These are phyloP conservation scores for Silene conica DNA, from an alignment of 148 eudicot genomes.

Conservation along the genomic window DNA sequence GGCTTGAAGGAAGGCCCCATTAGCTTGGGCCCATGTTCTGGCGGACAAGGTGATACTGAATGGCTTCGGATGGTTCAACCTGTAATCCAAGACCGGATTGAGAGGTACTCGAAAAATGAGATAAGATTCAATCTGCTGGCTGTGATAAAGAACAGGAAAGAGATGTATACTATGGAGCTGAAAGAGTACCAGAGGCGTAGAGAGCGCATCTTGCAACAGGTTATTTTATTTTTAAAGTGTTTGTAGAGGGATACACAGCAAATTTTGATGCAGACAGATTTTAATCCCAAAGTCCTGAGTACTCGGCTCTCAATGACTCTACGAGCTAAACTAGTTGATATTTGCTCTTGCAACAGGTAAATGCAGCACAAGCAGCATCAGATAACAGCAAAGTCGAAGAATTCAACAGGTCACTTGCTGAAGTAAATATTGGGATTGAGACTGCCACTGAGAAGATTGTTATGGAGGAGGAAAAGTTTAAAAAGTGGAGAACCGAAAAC, in stretches of 20 bases:
- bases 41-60: slow-evolving; percentile 70
- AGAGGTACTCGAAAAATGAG: slow-evolving; percentile 79
- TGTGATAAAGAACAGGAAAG: slow-evolving; percentile 86
- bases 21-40: slow-evolving; percentile 87
- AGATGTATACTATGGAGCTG: slow-evolving; percentile 77
- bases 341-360: slow-evolving; percentile 18
- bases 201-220: slow-evolving; percentile 76
- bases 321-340: neutral
- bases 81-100: slow-evolving; percentile 86
- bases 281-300: neutral
- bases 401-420: slow-evolving; percentile 57
- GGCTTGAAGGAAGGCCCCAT: slow-evolving; percentile 95
- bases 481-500: slow-evolving; percentile 94
- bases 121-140: slow-evolving; percentile 90
- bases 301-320: neutral
- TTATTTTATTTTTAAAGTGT: neutral
- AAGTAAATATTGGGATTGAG: slow-evolving; percentile 87
- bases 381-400: slow-evolving; percentile 55
- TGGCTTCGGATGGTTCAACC: slow-evolving; percentile 85
- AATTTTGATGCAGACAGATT: too few relatives aligned
- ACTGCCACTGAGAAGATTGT: slow-evolving; percentile 87
- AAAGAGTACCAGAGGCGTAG: slow-evolving; percentile 86
- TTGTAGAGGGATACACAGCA: too few relatives aligned
- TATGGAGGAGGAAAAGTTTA: slow-evolving; percentile 95
- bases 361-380: slow-evolving; percentile 50